Conservation (phyloP, 805 yeast species). For the Metschnikowia matae region DNA sequence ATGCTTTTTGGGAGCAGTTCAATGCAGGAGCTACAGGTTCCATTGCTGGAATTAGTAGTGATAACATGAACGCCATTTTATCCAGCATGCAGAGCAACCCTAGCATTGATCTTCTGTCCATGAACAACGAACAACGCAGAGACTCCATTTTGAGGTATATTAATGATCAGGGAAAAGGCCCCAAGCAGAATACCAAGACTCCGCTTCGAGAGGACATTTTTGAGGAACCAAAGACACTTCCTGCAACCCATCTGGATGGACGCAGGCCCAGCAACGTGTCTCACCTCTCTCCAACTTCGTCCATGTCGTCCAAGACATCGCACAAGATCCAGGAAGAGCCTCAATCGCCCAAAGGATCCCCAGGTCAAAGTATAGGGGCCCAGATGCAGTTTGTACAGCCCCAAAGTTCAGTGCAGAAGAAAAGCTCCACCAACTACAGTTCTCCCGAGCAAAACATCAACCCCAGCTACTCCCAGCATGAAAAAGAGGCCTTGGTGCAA, state of each 20-base stretch:
- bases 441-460: background rate
- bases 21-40: slow-evolving; percentile 25
- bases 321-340: slow-evolving; percentile 31
- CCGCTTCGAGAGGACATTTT: slow-evolving; percentile 39
- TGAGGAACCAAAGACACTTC: slow-evolving; percentile 17
- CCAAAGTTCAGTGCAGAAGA: background rate
- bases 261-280: slow-evolving; percentile 2
- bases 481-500: background rate
- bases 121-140: slow-evolving; percentile 39
- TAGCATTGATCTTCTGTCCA: slow-evolving; percentile 34
- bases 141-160: slow-evolving; percentile 36
- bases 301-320: slow-evolving; percentile 32
- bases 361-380: slow-evolving; percentile 9
- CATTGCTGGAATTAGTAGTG: slow-evolving; percentile 26
- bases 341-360: slow-evolving; percentile 40
- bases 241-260: slow-evolving; percentile 3
- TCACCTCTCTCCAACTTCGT: slow-evolving; percentile 34
- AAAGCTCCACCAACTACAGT: background rate
- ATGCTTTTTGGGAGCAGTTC: slow-evolving; percentile 25
- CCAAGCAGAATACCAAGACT: slow-evolving; percentile 14
- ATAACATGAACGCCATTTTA: slow-evolving; percentile 30
- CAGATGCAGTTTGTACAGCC: background rate
- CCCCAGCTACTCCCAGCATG: background rate
- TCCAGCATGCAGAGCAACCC: slow-evolving; percentile 34
- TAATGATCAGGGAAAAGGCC: slow-evolving; percentile 28